A percentile compares a stretch with the other conserved stretches of the same genome.
Evolutionary conservation across 306 rosid genomes (phyloP).

Genomic region (Erythrophleum fordii): DNA sequence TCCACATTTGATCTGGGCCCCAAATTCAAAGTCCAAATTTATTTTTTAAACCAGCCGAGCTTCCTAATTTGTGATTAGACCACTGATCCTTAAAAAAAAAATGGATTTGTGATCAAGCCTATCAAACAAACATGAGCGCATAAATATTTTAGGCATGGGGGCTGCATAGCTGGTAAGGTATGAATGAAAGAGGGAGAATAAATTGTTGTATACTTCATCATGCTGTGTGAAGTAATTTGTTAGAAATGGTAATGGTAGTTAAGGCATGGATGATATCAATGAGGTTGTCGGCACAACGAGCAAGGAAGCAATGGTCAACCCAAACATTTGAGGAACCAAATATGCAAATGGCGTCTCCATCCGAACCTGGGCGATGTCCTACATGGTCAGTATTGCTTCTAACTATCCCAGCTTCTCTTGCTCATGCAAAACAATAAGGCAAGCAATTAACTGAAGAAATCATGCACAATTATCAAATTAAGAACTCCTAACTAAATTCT

Average conservation of each 20-base stretch:
- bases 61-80: too few species aligned
- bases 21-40: too few species aligned
- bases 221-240: slow-evolving; percentile 68
- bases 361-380: neutral
- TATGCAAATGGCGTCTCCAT: neutral
- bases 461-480: too few species aligned
- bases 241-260: slow-evolving; percentile 60
- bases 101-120: too few species aligned
- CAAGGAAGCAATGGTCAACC: slow-evolving; percentile 64
- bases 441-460: neutral
- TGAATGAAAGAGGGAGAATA: neutral
- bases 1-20: too few species aligned
- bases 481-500: too few species aligned
- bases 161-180: too few species aligned
- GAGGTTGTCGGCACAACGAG: slow-evolving; percentile 55
- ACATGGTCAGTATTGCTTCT: slow-evolving; percentile 1
- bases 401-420: neutral
- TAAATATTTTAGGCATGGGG: too few species aligned
- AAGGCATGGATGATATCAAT: slow-evolving; percentile 60
- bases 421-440: neutral
- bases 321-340: slow-evolving; percentile 45
- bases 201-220: slow-evolving; percentile 45
- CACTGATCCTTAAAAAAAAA: too few species aligned
- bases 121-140: too few species aligned
- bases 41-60: too few species aligned